Conservation (phyloP, 257 asterid species). For the Solanum acaule region DNA sequence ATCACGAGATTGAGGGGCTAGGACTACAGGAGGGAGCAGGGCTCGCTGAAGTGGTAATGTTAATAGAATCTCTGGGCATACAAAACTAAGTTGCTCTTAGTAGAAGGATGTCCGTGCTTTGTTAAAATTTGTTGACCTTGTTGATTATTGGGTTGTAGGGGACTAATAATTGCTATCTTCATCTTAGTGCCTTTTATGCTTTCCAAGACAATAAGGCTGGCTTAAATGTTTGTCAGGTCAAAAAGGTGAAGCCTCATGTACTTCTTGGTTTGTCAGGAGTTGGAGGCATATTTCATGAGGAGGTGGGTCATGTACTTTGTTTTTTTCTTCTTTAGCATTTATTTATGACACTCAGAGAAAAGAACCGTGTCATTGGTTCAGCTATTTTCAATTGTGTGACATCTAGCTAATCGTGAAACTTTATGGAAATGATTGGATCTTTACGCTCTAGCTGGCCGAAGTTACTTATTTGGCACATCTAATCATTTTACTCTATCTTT, state of each 20-base stretch:
- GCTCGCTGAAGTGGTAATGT: conserved; percentile 75
- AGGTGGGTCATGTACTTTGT: conserved; percentile 33
- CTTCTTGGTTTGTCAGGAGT: conserved; percentile 99
- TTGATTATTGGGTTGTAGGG: not conserved
- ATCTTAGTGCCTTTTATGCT: not conserved
- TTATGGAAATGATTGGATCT: not conserved
- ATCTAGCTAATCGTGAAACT: not conserved
- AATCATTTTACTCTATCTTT: not conserved
- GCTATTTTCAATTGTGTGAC: not conserved
- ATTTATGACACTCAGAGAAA: not conserved
- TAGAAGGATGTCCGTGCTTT: not conserved
- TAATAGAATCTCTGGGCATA: not conserved
- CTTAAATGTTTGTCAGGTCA: conserved; percentile 53
- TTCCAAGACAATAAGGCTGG: conserved; percentile 8
- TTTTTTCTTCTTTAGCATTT: not conserved
- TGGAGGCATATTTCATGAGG: conserved; percentile 83
- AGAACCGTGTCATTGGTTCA: not conserved
- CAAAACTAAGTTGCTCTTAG: not conserved
- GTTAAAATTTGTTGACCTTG: not conserved
- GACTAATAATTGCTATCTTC: not conserved
- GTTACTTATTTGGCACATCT: not conserved
- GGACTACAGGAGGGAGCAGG: conserved; percentile 91
- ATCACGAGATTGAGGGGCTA: conserved; percentile 40
- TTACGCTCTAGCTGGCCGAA: not conserved
- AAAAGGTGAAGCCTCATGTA: conserved; percentile 92